phyloP scores from a whole-genome alignment of 768 basidiomycete genomes.

The Hemileccinum rubropunctum region DNA sequence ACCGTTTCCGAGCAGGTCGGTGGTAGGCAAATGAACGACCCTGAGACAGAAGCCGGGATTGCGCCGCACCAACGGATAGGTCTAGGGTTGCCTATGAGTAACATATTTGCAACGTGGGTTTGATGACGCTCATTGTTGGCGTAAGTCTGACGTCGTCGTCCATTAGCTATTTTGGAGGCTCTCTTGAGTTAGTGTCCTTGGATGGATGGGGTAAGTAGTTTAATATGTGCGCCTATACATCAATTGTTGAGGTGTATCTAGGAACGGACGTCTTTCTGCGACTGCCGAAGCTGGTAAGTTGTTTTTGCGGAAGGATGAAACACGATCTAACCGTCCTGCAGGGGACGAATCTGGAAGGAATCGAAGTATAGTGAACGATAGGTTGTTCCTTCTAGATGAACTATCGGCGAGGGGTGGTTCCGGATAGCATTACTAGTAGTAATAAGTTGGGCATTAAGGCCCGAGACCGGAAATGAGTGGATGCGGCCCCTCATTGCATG shows the following conservation, averaged over 20 bases:
- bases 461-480: constrained; percentile 13
- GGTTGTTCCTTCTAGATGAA: no score
- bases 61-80: constrained; percentile 66
- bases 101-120: constrained; percentile 77
- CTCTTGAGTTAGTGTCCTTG: constrained; percentile 71
- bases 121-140: not conserved
- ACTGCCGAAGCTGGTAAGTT: constrained; percentile 72
- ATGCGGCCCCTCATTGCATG: not conserved
- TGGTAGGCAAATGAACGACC: constrained; percentile 39
- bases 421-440: constrained; percentile 1
- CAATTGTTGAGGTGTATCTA: constrained; percentile 25
- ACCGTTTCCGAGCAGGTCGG: constrained; percentile 80
- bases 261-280: constrained; percentile 83
- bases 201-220: constrained; percentile 74
- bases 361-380: constrained; percentile 54
- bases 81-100: constrained; percentile 85
- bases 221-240: not conserved
- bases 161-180: constrained; percentile 77
- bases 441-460: constrained; percentile 1
- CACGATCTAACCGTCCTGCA: constrained; percentile 25
- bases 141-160: not conserved
- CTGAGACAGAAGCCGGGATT: constrained; percentile 44
- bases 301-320: not conserved
- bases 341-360: constrained; percentile 85
- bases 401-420: not conserved